Base-by-base conservation (phyloP, 352 stramenopile species). In the Globisporangium okanoganense region DNA sequence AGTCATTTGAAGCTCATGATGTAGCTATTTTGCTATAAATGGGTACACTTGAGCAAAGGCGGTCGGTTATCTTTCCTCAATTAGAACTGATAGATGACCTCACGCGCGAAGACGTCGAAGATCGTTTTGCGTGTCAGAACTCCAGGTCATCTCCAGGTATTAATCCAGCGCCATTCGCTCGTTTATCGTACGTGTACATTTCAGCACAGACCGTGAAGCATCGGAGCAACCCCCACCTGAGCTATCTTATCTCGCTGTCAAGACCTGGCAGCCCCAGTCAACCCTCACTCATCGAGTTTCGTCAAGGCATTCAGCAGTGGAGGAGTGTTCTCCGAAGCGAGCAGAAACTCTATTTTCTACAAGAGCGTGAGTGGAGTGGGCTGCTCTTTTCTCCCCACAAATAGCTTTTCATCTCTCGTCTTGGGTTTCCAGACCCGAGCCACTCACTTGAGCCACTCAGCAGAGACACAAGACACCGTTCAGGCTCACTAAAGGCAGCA, bases 121-220 rank as follows among this genome's bases (percentile, higher is more conserved):
- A 54, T 54, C 48, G 48, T 24, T 25, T 54, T 38, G 48, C 48
- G 49, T 41, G 49, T 55, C 49, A 41, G 49, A 55, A 55, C 29
- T 31, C 27, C 49, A 55, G 49, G 49, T 10, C 7, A 27, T 38
- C 33, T n/a, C n/a, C n/a, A n/a, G n/a, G n/a, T n/a, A n/a, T n/a
- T n/a, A n/a, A n/a, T n/a, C n/a, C n/a, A n/a, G n/a, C n/a, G n/a
- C n/a, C n/a, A n/a, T n/a, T n/a, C n/a, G n/a, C n/a, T n/a, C n/a
- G n/a, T n/a, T n/a, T n/a, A n/a, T n/a, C n/a, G n/a, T n/a, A n/a
- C n/a, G n/a, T n/a, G n/a, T n/a, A n/a, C n/a, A n/a, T n/a, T n/a
- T 55, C 25, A n/a, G 27, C 49, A 40, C 49, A 55, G 49, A 55
- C 29, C 18, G 27, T 41, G 49, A 55, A 55, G 49, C 49, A 49